Conservation (phyloP, 495 filamentous ascomycete species). For the Neurospora discreta region DNA sequence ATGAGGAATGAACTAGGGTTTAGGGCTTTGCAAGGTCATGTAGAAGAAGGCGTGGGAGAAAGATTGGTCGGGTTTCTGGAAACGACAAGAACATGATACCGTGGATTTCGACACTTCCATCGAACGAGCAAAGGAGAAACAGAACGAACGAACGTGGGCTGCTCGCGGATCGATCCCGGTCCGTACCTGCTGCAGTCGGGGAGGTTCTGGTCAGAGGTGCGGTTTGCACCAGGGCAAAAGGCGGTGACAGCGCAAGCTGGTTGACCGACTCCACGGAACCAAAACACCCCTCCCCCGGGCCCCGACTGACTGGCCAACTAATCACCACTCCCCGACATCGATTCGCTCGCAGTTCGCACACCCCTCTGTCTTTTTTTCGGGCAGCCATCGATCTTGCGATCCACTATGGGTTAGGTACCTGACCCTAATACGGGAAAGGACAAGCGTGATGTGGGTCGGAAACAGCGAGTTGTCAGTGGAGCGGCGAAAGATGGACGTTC, state of each 20-base stretch:
- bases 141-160: neutral
- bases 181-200: neutral
- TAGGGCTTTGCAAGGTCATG: neutral
- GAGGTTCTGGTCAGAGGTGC: neutral
- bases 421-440: neutral
- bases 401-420: neutral
- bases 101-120: neutral
- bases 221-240: neutral
- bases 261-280: neutral
- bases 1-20: neutral
- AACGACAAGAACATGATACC: neutral
- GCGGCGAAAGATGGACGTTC: neutral
- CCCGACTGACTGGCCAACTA: no score
- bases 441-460: neutral
- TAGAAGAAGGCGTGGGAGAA: neutral
- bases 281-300: neutral
- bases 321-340: neutral
- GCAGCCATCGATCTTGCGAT: neutral
- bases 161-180: neutral
- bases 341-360: neutral
- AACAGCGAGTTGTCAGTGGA: neutral
- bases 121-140: neutral
- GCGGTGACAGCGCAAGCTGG: neutral
- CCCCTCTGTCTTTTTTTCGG: neutral
- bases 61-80: neutral